phyloP scores from a whole-genome alignment of 805 yeast species.

The Debaryomyces maramus region DNA sequence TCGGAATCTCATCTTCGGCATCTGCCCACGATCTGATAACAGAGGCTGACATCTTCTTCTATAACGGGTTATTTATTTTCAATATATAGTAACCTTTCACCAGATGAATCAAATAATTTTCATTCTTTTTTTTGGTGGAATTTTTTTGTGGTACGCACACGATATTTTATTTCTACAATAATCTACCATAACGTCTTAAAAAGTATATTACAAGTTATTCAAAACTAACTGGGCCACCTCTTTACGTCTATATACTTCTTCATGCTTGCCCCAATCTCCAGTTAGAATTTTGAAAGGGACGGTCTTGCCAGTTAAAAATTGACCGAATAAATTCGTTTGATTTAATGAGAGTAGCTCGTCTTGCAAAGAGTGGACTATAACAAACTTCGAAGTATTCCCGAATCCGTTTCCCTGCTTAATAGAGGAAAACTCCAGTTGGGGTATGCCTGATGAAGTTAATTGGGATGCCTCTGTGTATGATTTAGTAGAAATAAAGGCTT shows the following conservation, averaged over 20 bases:
- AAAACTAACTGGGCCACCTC: slow-evolving; percentile 31
- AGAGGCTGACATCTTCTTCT: slow-evolving; percentile 27
- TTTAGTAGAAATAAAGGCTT: slow-evolving; percentile 47
- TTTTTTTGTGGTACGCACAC: neutral
- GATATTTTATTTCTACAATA: neutral
- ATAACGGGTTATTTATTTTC: slow-evolving; percentile 1
- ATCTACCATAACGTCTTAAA: neutral
- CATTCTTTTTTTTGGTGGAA: neutral
- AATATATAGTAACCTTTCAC: neutral
- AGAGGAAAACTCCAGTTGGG: neutral
- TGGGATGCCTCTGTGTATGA: slow-evolving; percentile 27
- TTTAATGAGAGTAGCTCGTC: slow-evolving; percentile 63
- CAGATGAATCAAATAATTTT: slow-evolving; percentile 1
- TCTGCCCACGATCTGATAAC: slow-evolving; percentile 66
- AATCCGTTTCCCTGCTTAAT: neutral
- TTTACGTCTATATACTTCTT: slow-evolving; percentile 55
- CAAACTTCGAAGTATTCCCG: neutral
- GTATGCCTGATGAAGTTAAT: slow-evolving; percentile 14
- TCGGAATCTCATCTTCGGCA: slow-evolving; percentile 68
- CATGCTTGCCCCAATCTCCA: slow-evolving; percentile 59
- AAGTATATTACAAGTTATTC: neutral
- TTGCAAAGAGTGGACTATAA: slow-evolving; percentile 56
- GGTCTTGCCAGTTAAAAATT: slow-evolving; percentile 27
- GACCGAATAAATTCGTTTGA: slow-evolving; percentile 47
- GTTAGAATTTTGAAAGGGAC: slow-evolving; percentile 9